These are phyloP conservation scores for Phylloporus rhodoxanthus DNA, from an alignment of 768 basidiomycete species.

Conservation along the genomic window DNA sequence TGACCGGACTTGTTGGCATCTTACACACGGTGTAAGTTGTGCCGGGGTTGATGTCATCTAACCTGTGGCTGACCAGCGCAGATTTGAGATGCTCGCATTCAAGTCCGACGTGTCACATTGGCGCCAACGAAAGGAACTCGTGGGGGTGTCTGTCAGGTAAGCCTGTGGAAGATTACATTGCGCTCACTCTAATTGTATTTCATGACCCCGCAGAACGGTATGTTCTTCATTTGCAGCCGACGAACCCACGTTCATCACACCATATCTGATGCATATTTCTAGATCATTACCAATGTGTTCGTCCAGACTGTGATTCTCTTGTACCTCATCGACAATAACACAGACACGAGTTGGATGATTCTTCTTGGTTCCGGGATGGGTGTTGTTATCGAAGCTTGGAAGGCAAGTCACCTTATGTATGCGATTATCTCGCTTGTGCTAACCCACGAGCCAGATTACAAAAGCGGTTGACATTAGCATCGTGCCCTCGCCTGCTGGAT, in stretches of 20 bases:
- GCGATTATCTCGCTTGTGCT: conserved; percentile 11
- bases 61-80: conserved; percentile 27
- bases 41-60: neutral
- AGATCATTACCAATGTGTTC: conserved; percentile 89
- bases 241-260: conserved; percentile 9
- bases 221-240: conserved; percentile 19
- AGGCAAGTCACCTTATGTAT: conserved; percentile 42
- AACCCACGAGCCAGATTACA: conserved; percentile 50
- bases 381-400: conserved; percentile 88
- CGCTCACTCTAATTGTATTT: conserved; percentile 15
- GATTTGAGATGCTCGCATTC: conserved; percentile 95
- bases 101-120: conserved; percentile 93
- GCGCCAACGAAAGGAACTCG: conserved; percentile 90
- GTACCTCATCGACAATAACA: conserved; percentile 92
- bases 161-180: conserved; percentile 17
- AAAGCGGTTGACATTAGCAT: conserved; percentile 87
- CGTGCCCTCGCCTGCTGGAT: conserved; percentile 53
- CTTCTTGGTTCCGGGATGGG: conserved; percentile 81
- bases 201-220: conserved; percentile 45
- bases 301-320: conserved; percentile 86
- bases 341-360: conserved; percentile 98
- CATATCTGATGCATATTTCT: conserved; percentile 8
- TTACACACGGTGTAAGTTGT: conserved; percentile 76
- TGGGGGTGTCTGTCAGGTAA: conserved; percentile 89
- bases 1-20: conserved; percentile 80